Base-by-base conservation (phyloP, 116 monocot species). In the Trichopus zeylanicus region DNA sequence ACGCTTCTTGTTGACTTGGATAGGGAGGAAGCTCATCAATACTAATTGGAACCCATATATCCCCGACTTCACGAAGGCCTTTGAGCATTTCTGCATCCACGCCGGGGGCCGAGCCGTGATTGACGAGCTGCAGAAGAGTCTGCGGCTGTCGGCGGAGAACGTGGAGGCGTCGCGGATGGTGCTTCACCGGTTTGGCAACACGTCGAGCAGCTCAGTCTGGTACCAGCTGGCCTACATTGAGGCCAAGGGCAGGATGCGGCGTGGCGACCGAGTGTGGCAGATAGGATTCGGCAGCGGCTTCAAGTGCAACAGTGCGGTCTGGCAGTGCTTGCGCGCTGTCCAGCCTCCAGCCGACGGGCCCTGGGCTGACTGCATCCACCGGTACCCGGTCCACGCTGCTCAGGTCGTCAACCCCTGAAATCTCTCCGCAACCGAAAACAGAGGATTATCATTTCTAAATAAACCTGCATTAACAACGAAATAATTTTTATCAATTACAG, bases 181-280 rank as follows among this genome's bases (percentile, higher is more conserved):
- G 9, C 67, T 84, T 25, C 84, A 84, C 53, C 72, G 89, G 31
- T 89, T 84, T 70, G 89, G 89, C 13, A 89, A 88, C 83, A 88
- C 83, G 0, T 83, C 83, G 9, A 83, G 80, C 72, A 83, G 3
- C 34, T 35, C 34, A 35, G 7, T 35, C 34, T 35, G 34, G 34
- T 35, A 35, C 34, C 7, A 35, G 34, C 34, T 35, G 7, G 10
- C 7, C 34, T 35, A 35, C 34, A 35, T 35, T 10, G 34, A 35
- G 10, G 34, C 34, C 34, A 35, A 35, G 34, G 34, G n/a, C n/a
- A n/a, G n/a, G n/a, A n/a, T n/a, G n/a, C n/a, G n/a, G n/a, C n/a
- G n/a, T n/a, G n/a, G n/a, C n/a, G n/a, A n/a, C n/a, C n/a, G n/a
- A n/a, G n/a, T n/a, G n/a, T 33, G 32, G 32, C 4, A 5, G 32